Percentiles rank a stretch among this genome's conserved stretches.
Evolutionary conservation across 345 rosid genomes (phyloP).

Genomic region (Boechera divaricarpa): DNA sequence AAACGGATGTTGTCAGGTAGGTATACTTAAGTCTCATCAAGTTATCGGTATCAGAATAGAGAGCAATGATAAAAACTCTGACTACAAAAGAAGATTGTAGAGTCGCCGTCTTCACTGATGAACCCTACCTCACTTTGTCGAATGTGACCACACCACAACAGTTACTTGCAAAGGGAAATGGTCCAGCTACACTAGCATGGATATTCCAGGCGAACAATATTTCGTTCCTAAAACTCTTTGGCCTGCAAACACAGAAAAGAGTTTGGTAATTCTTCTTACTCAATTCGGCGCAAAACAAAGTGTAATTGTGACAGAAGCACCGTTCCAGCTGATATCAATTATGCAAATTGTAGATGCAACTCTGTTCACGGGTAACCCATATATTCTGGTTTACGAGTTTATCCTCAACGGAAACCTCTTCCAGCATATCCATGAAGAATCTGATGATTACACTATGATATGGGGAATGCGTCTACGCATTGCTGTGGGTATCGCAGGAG

Average conservation of each 20-base stretch:
- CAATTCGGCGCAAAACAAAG: background rate
- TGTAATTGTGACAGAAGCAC: slow-evolving; percentile 11
- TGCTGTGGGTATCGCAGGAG: slow-evolving; percentile 47
- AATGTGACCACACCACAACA: background rate
- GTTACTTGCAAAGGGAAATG: slow-evolving; percentile 7
- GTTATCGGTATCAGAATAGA: slow-evolving; percentile 8
- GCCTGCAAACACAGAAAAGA: background rate
- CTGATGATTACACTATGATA: slow-evolving; percentile 28
- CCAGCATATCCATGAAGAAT: slow-evolving; percentile 46
- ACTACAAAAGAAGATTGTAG: background rate
- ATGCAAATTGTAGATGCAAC: slow-evolving; percentile 42
- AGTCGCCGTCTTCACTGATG: slow-evolving; percentile 36
- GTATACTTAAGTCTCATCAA: slow-evolving; percentile 31
- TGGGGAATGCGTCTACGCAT: slow-evolving; percentile 52
- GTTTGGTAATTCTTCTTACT: background rate
- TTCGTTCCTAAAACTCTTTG: slow-evolving; percentile 7
- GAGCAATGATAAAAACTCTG: background rate
- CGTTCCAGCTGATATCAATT: background rate
- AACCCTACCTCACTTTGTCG: background rate
- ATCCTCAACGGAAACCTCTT: slow-evolving; percentile 51
- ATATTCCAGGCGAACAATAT: slow-evolving; percentile 3
- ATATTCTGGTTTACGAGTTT: slow-evolving; percentile 54
- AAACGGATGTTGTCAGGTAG: slow-evolving; percentile 25
- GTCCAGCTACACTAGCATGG: slow-evolving; percentile 45
- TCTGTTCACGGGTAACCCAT: slow-evolving; percentile 44